Conservation (phyloP, 371 early-diverging fungal species). For the Phascolomyces articulosus region DNA sequence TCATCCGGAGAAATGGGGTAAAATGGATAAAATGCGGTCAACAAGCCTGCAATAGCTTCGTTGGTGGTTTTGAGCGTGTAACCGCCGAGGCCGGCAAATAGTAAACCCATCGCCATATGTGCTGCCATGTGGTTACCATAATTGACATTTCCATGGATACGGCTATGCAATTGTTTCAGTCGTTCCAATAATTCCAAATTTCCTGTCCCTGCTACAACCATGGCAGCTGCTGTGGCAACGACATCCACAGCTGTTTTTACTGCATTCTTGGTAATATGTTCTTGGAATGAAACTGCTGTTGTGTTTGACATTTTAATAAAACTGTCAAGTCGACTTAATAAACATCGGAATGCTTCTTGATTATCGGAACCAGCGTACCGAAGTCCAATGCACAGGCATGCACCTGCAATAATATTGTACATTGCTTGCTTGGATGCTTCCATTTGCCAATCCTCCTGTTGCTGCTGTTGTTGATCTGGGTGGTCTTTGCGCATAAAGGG, state of each 20-base stretch:
- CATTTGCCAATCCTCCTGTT: constrained; percentile 29
- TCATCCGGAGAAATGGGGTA: constrained; percentile 69
- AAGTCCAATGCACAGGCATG: constrained; percentile 79
- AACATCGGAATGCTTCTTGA: constrained; percentile 47
- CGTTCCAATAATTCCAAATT: constrained; percentile 59
- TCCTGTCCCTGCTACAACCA: constrained; percentile 88
- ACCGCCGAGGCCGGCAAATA: constrained; percentile 82
- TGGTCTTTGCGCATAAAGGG: constrained; percentile 39
- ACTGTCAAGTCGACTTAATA: constrained; percentile 53
- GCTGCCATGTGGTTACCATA: constrained; percentile 88
- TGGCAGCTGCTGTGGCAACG: constrained; percentile 61
- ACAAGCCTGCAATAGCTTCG: constrained; percentile 70
- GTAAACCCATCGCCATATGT: constrained; percentile 83
- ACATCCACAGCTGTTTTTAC: constrained; percentile 70
- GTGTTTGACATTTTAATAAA: constrained; percentile 42
- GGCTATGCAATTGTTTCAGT: constrained; percentile 58
- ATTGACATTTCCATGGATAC: constrained; percentile 34
- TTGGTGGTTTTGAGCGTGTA: constrained; percentile 74
- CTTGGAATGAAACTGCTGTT: constrained; percentile 52
- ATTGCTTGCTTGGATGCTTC: constrained; percentile 58
- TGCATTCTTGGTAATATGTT: constrained; percentile 56
- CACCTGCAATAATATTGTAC: constrained; percentile 74
- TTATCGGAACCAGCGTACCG: constrained; percentile 81
- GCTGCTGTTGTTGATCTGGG: constrained; percentile 1
- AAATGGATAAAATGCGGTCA: constrained; percentile 81